These are phyloP conservation scores for Trichoderma atroviride DNA, from an alignment of 2,329 filamentous ascomycete species.

Conservation along the genomic window DNA sequence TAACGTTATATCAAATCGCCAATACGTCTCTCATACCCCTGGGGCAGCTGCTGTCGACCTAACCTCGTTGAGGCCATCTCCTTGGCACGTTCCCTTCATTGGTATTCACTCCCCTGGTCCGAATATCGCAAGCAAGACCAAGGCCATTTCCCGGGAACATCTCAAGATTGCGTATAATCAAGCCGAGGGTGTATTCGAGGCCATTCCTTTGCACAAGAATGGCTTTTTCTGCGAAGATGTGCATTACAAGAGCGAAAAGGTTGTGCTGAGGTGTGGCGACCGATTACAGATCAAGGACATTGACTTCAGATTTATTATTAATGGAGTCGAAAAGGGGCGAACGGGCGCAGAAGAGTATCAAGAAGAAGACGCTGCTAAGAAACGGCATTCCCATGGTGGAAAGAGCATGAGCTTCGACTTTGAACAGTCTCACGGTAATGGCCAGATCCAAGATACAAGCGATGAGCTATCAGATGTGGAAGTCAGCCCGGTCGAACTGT, in stretches of 20 bases:
- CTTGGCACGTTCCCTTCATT: constrained; percentile 65
- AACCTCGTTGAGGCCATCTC: constrained; percentile 61
- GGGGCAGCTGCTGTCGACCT: constrained; percentile 63
- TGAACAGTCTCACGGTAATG: constrained; percentile 62
- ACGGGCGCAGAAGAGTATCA: constrained; percentile 60
- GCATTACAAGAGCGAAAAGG: constrained; percentile 57
- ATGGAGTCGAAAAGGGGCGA: constrained; percentile 59
- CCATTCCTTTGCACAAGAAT: constrained; percentile 63
- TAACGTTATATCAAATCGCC: constrained; percentile 58
- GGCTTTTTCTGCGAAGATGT: constrained; percentile 69
- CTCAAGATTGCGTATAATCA: constrained; percentile 72
- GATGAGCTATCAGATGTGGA: constrained; percentile 53
- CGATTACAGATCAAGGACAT: constrained; percentile 74
- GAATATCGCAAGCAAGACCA: constrained; percentile 64
- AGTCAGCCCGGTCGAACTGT: constrained; percentile 46
- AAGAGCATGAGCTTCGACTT: constrained; percentile 77
- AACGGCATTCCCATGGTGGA: constrained; percentile 57
- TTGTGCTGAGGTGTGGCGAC: constrained; percentile 65
- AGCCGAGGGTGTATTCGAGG: constrained; percentile 64
- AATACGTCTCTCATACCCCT: constrained; percentile 63
- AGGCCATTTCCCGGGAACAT: constrained; percentile 74
- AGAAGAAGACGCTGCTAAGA: constrained; percentile 54
- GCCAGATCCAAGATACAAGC: constrained; percentile 59
- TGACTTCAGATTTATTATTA: constrained; percentile 68
- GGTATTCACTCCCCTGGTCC: constrained; percentile 72